phyloP scores from a whole-genome alignment of 1,139 yeast species.

The Hemisphaericaspora subhashii region DNA sequence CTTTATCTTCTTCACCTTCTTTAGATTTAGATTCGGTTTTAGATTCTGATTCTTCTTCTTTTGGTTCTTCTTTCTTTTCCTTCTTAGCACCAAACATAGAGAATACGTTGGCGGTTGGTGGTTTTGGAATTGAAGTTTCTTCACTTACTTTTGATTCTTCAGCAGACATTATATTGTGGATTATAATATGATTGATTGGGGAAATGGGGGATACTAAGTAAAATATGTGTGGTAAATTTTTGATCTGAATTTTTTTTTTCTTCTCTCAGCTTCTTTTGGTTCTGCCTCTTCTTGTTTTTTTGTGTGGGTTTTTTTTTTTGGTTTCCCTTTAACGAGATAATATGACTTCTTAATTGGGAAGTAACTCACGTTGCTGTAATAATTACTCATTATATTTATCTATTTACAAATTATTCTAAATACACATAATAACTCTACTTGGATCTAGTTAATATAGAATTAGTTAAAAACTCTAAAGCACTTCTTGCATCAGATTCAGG shows the following conservation, averaged over 20 bases:
- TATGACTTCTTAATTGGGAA: conserved; percentile 16
- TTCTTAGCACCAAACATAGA: conserved; percentile 90
- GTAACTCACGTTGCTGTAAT: conserved; percentile 1
- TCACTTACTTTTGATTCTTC: conserved; percentile 37
- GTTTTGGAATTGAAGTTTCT: conserved; percentile 32
- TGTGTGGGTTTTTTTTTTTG: too few relatives aligned
- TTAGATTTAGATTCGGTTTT: conserved; percentile 31
- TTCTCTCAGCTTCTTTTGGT: not conserved
- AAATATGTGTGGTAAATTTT: not conserved
- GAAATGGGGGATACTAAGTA: not conserved
- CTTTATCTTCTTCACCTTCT: conserved; percentile 54
- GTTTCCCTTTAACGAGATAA: not conserved
- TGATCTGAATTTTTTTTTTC: conserved; percentile 1
- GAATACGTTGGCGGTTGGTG: conserved; percentile 78
- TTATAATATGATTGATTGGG: not conserved
- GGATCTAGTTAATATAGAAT: conserved; percentile 77
- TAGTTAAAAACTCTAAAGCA: conserved; percentile 83
- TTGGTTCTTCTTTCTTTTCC: conserved; percentile 54
- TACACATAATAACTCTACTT: conserved; percentile 38
- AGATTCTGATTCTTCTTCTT: conserved; percentile 29
- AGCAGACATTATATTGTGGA: conserved; percentile 29
- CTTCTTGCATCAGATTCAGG: conserved; percentile 90
- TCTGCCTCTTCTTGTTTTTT: not conserved
- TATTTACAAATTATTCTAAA: conserved; percentile 1
- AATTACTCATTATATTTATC: too few relatives aligned